Conservation (phyloP, 2,329 filamentous ascomycete species). For the Lecanicillium sp. region DNA sequence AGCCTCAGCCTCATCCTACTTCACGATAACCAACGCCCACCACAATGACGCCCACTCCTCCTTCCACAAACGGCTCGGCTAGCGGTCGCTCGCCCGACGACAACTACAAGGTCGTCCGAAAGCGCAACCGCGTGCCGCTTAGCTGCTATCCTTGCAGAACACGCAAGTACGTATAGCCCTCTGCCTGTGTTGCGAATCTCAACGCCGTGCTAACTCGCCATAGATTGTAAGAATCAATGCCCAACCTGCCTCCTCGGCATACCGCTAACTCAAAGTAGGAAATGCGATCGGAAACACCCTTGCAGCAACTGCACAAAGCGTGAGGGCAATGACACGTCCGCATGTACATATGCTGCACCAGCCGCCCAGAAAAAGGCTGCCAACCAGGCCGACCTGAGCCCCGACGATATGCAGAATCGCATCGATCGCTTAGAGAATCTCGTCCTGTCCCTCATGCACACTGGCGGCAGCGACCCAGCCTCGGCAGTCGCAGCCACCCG, state of each 20-base stretch:
- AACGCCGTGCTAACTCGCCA: conserved; percentile 18
- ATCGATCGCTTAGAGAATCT: conserved; percentile 92
- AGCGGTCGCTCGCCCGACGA: conserved; percentile 75
- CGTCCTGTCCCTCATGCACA: conserved; percentile 91
- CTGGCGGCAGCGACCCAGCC: conserved; percentile 53
- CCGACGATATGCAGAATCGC: conserved; percentile 97
- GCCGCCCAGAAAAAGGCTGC: conserved; percentile 67
- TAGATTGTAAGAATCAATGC: conserved; percentile 30
- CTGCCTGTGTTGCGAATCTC: not conserved
- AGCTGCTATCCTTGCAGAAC: conserved; percentile 89
- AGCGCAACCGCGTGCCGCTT: conserved; percentile 84
- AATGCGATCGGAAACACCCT: conserved; percentile 87
- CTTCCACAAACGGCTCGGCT: conserved; percentile 71
- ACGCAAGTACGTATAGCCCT: conserved; percentile 63
- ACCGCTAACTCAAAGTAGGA: conserved; percentile 47
- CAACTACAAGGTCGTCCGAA: conserved; percentile 81
- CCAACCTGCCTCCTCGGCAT: conserved; percentile 6
- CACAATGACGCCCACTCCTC: conserved; percentile 68
- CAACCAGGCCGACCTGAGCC: conserved; percentile 53
- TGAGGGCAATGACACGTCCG: conserved; percentile 71
- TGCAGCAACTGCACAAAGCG: conserved; percentile 94
- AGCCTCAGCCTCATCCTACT: not conserved
- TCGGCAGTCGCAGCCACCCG: conserved; percentile 29
- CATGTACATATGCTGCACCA: conserved; percentile 79
- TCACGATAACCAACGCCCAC: not conserved